phyloP scores from a whole-genome alignment of 169 alveolate genomes.

The Theileria orientalis region DNA sequence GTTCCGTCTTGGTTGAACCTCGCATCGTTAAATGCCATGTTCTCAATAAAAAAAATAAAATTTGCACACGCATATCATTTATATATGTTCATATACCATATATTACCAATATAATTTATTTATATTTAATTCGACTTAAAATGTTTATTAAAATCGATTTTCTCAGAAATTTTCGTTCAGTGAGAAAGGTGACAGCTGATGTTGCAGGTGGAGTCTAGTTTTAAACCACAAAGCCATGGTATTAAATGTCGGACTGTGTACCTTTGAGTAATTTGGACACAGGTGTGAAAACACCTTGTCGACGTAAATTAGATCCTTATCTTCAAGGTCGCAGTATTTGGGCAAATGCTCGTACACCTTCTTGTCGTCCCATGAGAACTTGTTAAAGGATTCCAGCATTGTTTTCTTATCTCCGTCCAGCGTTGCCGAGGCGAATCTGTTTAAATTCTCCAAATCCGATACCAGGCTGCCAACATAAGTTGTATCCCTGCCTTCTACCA shows the following conservation, averaged over 20 bases:
- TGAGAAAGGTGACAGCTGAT: conserved; percentile 45
- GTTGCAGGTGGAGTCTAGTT: conserved; percentile 62
- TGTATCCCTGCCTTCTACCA: neutral
- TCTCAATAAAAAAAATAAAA: too few species aligned
- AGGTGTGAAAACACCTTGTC: conserved; percentile 43
- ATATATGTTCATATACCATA: too few species aligned
- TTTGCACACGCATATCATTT: too few species aligned
- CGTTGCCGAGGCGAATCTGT: conserved; percentile 27
- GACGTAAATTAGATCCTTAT: conserved; percentile 32
- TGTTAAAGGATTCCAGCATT: conserved; percentile 44
- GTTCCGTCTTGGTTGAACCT: conserved; percentile 88
- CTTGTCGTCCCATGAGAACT: conserved; percentile 60
- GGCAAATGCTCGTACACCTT: conserved; percentile 36
- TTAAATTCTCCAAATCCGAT: conserved; percentile 39
- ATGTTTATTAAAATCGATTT: too few species aligned
- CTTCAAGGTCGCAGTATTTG: conserved; percentile 30
- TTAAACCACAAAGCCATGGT: conserved; percentile 67
- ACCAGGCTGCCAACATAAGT: conserved; percentile 17
- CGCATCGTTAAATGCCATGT: conserved; percentile 20
- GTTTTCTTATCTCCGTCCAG: conserved; percentile 34
- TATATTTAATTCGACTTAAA: too few species aligned
- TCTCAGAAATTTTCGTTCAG: too few species aligned
- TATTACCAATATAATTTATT: too few species aligned
- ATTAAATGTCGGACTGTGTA: conserved; percentile 48
- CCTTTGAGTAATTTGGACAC: conserved; percentile 30